Evolutionary conservation across 192 early-diverging fungal species (phyloP).

Genomic region (Backusella tarrabulga): DNA sequence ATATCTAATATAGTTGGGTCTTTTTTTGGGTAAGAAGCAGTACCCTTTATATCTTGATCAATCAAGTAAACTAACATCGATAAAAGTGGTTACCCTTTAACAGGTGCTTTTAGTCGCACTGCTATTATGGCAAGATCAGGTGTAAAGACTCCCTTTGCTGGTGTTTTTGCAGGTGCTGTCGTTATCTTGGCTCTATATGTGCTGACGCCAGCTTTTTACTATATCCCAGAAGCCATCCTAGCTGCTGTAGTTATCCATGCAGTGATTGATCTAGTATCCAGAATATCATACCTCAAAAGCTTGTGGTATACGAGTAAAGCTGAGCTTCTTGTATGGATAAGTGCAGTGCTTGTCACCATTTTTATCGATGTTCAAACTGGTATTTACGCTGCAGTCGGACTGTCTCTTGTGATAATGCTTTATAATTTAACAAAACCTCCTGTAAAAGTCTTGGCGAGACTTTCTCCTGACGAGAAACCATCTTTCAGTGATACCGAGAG

Average conservation of each 20-base stretch:
- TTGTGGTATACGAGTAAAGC: slow-evolving; percentile 51
- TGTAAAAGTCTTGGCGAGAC: slow-evolving; percentile 43
- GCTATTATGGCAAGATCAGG: slow-evolving; percentile 85
- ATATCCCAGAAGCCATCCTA: slow-evolving; percentile 73
- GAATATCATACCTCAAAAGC: slow-evolving; percentile 50
- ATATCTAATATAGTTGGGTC: slow-evolving; percentile 77
- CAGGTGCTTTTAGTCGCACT: slow-evolving; percentile 91
- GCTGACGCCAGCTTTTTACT: slow-evolving; percentile 80
- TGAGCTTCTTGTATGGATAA: slow-evolving; percentile 50
- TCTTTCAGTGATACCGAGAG: not conserved
- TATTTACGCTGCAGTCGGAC: slow-evolving; percentile 73
- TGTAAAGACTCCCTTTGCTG: slow-evolving; percentile 73
- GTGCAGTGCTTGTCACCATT: slow-evolving; percentile 57
- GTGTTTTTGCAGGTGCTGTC: slow-evolving; percentile 66
- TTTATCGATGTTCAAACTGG: slow-evolving; percentile 61
- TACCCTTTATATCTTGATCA: not conserved
- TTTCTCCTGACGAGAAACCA: slow-evolving; percentile 5
- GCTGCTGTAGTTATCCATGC: slow-evolving; percentile 77
- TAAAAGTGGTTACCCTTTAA: slow-evolving; percentile 77
- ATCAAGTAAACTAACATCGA: not conserved
- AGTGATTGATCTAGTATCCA: slow-evolving; percentile 72
- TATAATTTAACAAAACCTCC: slow-evolving; percentile 72
- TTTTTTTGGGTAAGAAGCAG: slow-evolving; percentile 62
- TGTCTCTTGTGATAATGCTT: slow-evolving; percentile 71
- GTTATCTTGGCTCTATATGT: slow-evolving; percentile 77